Evolutionary conservation across 2,329 filamentous ascomycete genomes (phyloP), one percentile per base, ranked within the genome.

Genomic region (Geoglossum cookeanum): DNA sequence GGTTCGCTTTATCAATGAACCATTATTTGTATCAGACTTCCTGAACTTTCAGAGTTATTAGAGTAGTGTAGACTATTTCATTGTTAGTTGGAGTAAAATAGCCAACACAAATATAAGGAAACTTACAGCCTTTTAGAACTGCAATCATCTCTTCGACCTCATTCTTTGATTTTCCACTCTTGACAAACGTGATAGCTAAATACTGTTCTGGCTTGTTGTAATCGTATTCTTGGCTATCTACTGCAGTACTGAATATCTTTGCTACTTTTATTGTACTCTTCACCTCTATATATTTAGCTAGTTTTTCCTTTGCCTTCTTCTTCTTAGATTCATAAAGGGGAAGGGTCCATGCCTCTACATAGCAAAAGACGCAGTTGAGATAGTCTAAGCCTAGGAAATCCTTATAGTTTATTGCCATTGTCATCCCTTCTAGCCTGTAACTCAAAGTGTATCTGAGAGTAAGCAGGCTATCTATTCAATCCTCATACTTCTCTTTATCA

Each of bases 1-100:
- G 47, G 47, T 49, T 49, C 3, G 47, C 47, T 49, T 49, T 49
- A 49, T 49, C 47, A 49, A 49, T 6, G 47, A 49, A 49, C 47
- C 47, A 49, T 29, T 6, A 6, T 49, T 6, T 6, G 3, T 3
- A 6, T 29, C 47, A 6, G 47, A 49, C 47, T 32, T 49, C 47
- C 47, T 49, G 47, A 49, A 49, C 47, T 49, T 49, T 49, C 47
- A 6, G 47, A n/a, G 47, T 49, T 49, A 49, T 49, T 49, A 49
- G 47, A 49, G 47, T 49, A 49, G 47, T 49, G 22, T 49, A 6
- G 47, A 49, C 47, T 49, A 22, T 49, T 49, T 49, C 47, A 49
- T 49, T 49, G 47, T 49, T 6, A 49, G 47, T 49, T 49, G 47
- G 47, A 49, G 47, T 15, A 49, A 49, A 49, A 49, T 49, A 49